These are phyloP conservation scores for Skeletonema marinoi DNA, from an alignment of 108 stramenopile genomes.

Conservation along the genomic window DNA sequence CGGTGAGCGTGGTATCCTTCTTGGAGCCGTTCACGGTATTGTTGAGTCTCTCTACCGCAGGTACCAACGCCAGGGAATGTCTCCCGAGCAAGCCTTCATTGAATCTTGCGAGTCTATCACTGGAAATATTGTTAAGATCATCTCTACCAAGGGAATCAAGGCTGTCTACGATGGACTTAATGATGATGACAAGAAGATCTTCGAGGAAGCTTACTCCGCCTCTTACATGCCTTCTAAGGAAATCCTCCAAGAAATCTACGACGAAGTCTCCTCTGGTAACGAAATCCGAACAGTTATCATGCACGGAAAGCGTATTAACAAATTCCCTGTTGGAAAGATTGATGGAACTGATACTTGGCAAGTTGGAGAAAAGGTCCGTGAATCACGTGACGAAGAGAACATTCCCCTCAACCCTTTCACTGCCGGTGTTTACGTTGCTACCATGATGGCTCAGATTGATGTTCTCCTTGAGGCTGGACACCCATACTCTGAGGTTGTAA, in stretches of 20 bases:
- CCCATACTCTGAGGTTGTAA: constrained; percentile 98
- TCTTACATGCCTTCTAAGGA: constrained; percentile 96
- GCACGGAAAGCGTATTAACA: constrained; percentile 90
- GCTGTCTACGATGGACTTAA: constrained; percentile 91
- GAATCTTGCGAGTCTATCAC: constrained; percentile 96
- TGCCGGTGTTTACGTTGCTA: constrained; percentile 97
- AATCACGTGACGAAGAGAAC: constrained; percentile 91
- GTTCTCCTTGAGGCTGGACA: constrained; percentile 95
- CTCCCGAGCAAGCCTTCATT: constrained; percentile 93
- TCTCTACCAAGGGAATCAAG: constrained; percentile 96
- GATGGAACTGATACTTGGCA: constrained; percentile 97
- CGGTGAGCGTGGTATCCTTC: constrained; percentile 96
- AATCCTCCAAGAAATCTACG: constrained; percentile 98
- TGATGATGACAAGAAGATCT: constrained; percentile 88
- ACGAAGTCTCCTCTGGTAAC: constrained; percentile 96
- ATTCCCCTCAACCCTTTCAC: constrained; percentile 99
- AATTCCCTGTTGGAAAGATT: constrained; percentile 98
- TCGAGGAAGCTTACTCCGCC: constrained; percentile 94
- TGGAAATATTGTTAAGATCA: constrained; percentile 96
- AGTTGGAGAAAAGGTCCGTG: constrained; percentile 96
- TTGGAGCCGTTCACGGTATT: constrained; percentile 98
- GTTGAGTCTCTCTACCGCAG: constrained; percentile 96
- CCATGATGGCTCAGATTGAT: constrained; percentile 99
- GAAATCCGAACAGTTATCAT: constrained; percentile 98
- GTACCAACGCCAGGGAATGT: constrained; percentile 96